These are phyloP conservation scores for Fonsecaea monophora DNA, from an alignment of 2,329 filamentous ascomycete species.

Conservation along the genomic window DNA sequence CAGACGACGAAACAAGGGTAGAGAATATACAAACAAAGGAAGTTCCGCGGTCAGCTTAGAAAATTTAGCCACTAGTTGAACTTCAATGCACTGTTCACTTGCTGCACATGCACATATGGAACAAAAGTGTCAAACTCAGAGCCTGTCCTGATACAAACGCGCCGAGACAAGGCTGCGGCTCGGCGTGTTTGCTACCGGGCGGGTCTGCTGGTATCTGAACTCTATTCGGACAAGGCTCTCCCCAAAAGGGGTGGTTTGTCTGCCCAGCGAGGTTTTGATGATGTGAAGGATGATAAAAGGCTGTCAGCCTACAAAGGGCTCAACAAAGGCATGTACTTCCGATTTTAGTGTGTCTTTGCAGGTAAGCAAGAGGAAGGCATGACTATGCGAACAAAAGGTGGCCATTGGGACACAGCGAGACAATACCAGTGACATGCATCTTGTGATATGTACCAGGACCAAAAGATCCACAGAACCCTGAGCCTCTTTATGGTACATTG, in stretches of 20 bases:
- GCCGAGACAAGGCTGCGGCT: constrained; percentile 26
- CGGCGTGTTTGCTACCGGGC: constrained; percentile 23
- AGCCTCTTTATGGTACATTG: too few species aligned
- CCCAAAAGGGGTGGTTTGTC: constrained; percentile 8
- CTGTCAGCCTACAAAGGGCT: too few species aligned
- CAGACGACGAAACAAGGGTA: not conserved
- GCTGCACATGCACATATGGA: not conserved
- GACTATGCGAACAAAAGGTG: too few species aligned
- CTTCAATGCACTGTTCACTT: not conserved
- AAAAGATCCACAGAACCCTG: too few species aligned
- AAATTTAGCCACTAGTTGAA: not conserved
- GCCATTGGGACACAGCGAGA: too few species aligned
- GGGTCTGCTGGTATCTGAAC: not conserved
- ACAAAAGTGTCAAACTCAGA: not conserved
- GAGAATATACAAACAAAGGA: not conserved
- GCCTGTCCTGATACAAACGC: constrained; percentile 13
- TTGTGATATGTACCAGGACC: too few species aligned
- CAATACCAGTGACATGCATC: too few species aligned
- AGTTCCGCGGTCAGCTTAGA: not conserved
- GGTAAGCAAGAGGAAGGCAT: too few species aligned
- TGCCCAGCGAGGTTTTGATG: not conserved
- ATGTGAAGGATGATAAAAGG: not conserved
- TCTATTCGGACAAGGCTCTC: constrained; percentile 14
- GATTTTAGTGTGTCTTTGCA: too few species aligned
- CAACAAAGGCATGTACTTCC: too few species aligned